Evolutionary conservation across 2,329 filamentous ascomycete genomes (phyloP).

Genomic region (Trichoderma guizhouense): DNA sequence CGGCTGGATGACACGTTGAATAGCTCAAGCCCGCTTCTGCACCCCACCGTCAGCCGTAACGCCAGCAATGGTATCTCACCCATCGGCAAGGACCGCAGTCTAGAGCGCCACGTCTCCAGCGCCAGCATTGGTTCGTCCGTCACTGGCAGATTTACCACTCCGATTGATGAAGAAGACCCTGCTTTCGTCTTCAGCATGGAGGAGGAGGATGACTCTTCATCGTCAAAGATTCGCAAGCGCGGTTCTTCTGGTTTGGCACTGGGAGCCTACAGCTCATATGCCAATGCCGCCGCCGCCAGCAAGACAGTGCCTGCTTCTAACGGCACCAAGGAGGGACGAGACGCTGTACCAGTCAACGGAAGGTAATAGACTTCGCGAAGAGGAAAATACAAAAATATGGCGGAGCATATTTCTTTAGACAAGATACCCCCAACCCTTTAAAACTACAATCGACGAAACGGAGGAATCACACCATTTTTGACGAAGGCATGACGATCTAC

Average conservation of each 20-base stretch:
- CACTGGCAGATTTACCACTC: constrained; percentile 59
- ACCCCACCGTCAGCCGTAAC: constrained; percentile 45
- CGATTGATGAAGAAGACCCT: constrained; percentile 63
- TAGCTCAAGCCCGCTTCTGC: constrained; percentile 47
- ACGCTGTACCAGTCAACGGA: constrained; percentile 31
- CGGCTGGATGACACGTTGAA: constrained; percentile 48
- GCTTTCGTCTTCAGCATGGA: constrained; percentile 66
- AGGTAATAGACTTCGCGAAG: constrained; percentile 26
- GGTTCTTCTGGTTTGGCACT: constrained; percentile 43
- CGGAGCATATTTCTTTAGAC: constrained; percentile 12
- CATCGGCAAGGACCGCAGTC: constrained; percentile 41
- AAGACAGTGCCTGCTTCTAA: constrained; percentile 26
- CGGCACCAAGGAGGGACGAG: constrained; percentile 30
- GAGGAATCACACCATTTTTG: constrained; percentile 5
- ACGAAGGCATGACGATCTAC: constrained; percentile 17
- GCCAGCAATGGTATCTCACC: constrained; percentile 38
- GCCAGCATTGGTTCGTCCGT: constrained; percentile 54
- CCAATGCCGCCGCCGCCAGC: constrained; percentile 32
- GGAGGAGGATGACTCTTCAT: constrained; percentile 54
- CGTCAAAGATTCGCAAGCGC: constrained; percentile 46
- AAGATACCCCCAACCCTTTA: constrained; percentile 8
- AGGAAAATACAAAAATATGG: background rate
- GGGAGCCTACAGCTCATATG: constrained; percentile 40
- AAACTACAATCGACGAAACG: constrained; percentile 9
- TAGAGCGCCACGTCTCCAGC: constrained; percentile 59